These are phyloP conservation scores for Westerdykella ornata DNA, from an alignment of 2,329 filamentous ascomycete species.

Conservation along the genomic window DNA sequence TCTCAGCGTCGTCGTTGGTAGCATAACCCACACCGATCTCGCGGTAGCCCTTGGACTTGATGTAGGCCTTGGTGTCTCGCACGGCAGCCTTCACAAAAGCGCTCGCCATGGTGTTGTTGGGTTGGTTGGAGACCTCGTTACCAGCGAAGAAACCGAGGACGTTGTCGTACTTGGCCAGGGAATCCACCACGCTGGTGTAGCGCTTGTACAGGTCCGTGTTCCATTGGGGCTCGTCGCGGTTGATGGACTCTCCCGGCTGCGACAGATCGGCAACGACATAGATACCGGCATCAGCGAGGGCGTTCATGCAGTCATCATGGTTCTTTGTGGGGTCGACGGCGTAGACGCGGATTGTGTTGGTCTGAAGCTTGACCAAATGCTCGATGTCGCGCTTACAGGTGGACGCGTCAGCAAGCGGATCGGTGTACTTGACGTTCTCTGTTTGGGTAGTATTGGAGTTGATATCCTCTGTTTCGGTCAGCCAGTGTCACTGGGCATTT, in stretches of 20 bases:
- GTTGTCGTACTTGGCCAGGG: conserved; percentile 76
- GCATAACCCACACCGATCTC: conserved; percentile 88
- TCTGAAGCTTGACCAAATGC: conserved; percentile 67
- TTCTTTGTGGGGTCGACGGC: conserved; percentile 73
- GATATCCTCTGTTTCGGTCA: conserved; percentile 51
- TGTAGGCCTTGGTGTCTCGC: conserved; percentile 91
- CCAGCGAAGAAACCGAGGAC: conserved; percentile 96
- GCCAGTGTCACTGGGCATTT: conserved; percentile 1
- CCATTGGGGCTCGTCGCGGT: conserved; percentile 74
- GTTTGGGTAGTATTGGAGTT: conserved; percentile 48
- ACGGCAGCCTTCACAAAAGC: conserved; percentile 97
- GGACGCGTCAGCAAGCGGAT: conserved; percentile 69
- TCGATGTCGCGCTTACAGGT: conserved; percentile 81
- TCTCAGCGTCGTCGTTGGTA: conserved; percentile 82
- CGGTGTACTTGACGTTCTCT: conserved; percentile 57
- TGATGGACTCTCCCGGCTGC: conserved; percentile 75
- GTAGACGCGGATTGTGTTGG: conserved; percentile 94
- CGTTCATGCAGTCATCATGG: conserved; percentile 77
- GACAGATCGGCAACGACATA: conserved; percentile 91
- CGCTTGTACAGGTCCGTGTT: conserved; percentile 68
- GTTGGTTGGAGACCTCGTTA: conserved; percentile 90
- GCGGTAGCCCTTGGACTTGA: conserved; percentile 71
- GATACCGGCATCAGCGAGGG: conserved; percentile 78
- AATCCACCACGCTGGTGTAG: conserved; percentile 79
- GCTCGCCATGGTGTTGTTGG: conserved; percentile 81